Evolutionary conservation across 192 early-diverging fungal genomes (phyloP), one percentile per base, ranked within the genome.

Genomic region (Spizellomyces punctatus): DNA sequence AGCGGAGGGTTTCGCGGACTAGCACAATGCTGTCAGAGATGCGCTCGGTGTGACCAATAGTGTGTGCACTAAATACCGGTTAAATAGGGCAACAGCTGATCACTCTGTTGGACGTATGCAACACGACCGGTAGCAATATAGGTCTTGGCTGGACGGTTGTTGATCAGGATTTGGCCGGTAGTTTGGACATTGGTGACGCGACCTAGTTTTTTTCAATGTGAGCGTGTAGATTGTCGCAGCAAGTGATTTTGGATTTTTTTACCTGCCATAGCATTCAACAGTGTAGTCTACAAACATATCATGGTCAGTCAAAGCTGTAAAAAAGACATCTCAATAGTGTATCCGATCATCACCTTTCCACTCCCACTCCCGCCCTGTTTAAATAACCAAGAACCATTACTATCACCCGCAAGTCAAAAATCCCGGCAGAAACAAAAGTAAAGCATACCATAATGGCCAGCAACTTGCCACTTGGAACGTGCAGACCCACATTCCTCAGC

Each of bases 161-260:
- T 92, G 43, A 95, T 88, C 66, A 82, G 77, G n/a, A 96, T 88
- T 57, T 87, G 76, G 6, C 96, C 95, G 45, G 78, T 73, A 10
- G 94, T 78, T 0, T 68, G 79, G 44, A 64, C 54, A 52, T 57
- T 91, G 88, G 44, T 86, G 75, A 67, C 91, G 89, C 77, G 88
- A 36, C 27, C 27, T 36, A 3, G n/a, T n/a, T 36, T 36, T 36
- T 36, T 36, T 3, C 3, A 36, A 36, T 36, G 27, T 36, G 27
- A 36, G 83, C 54, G 2, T 55, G 19, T 19, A 55, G 16, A 19
- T 2, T 2, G 19, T 2, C 54, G 54, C 54, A 2, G 16, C 16
- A 55, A 55, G 19, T 19, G 19, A n/a, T 36, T 36, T 36, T 0
- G 27, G 27, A 36, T 36, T 36, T 36, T 36, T 36, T 36, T 36